phyloP scores from a whole-genome alignment of 768 basidiomycete species.

The Ramaria rubella region DNA sequence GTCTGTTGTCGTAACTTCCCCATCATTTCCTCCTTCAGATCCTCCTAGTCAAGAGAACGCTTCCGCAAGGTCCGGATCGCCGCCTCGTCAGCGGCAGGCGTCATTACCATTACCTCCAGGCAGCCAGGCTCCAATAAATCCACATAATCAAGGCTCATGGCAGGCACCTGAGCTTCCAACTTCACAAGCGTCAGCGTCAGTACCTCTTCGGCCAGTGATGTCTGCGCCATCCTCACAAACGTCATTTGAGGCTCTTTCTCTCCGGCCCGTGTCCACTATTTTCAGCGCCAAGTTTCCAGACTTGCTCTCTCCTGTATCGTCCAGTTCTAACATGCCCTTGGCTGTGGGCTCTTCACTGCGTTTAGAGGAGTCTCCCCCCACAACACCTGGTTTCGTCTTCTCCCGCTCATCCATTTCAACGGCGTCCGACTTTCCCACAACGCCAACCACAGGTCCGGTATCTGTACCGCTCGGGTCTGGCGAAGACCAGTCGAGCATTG shows the following conservation, averaged over 20 bases:
- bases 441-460: constrained; percentile 5
- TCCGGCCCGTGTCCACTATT: constrained; percentile 69
- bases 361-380: constrained; percentile 38
- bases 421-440: constrained; percentile 5
- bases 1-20: constrained; percentile 10
- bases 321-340: constrained; percentile 34
- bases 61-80: not conserved
- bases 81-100: not conserved
- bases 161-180: not conserved
- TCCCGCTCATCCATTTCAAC: constrained; percentile 9
- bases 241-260: constrained; percentile 58
- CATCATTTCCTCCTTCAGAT: constrained; percentile 3
- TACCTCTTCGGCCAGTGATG: constrained; percentile 28
- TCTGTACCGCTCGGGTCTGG: constrained; percentile 12
- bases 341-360: not conserved
- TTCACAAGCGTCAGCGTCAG: not conserved
- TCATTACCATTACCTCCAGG: not conserved
- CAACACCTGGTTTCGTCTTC: constrained; percentile 33
- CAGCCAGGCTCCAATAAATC: not conserved
- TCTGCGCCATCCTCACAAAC: constrained; percentile 61
- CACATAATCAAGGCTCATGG: not conserved
- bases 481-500: constrained; percentile 39
- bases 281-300: constrained; percentile 66
- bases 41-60: not conserved
- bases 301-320: constrained; percentile 19